Conservation (phyloP, 106 monocot species). For the Xerophyta viscosa region DNA sequence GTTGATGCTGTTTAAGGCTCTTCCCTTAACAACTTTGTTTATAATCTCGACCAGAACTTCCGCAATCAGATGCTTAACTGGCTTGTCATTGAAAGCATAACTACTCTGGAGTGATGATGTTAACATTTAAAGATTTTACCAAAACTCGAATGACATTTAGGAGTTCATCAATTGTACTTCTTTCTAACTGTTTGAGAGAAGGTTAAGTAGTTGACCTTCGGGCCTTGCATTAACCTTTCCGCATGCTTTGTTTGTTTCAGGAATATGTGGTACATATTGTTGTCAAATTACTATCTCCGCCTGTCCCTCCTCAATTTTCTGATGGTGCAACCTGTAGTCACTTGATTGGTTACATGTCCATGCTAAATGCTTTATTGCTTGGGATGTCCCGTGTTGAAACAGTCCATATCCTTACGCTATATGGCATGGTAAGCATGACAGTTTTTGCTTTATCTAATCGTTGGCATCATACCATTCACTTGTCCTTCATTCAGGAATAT, state of each 20-base stretch:
- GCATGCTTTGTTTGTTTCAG: too few species aligned
- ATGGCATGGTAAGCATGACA: slow-evolving; percentile 62
- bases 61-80: too few species aligned
- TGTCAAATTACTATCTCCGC: slow-evolving; percentile 67
- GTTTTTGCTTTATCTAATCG: background rate
- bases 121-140: background rate
- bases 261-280: slow-evolving; percentile 66
- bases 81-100: background rate
- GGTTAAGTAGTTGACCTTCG: too few species aligned
- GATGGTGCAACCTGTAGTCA: slow-evolving; percentile 35
- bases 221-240: too few species aligned
- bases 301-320: slow-evolving; percentile 44
- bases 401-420: slow-evolving; percentile 88
- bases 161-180: too few species aligned
- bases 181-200: too few species aligned
- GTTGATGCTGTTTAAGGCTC: too few species aligned
- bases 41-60: too few species aligned
- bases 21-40: too few species aligned
- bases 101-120: background rate
- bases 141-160: too few species aligned
- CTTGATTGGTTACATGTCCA: slow-evolving; percentile 63
- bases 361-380: slow-evolving; percentile 63
- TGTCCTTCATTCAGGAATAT: too few species aligned
- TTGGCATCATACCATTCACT: background rate
- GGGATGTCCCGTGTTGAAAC: slow-evolving; percentile 49